Evolutionary conservation across 331 rosid species (phyloP).

Genomic region (Stylosanthes scabra): DNA sequence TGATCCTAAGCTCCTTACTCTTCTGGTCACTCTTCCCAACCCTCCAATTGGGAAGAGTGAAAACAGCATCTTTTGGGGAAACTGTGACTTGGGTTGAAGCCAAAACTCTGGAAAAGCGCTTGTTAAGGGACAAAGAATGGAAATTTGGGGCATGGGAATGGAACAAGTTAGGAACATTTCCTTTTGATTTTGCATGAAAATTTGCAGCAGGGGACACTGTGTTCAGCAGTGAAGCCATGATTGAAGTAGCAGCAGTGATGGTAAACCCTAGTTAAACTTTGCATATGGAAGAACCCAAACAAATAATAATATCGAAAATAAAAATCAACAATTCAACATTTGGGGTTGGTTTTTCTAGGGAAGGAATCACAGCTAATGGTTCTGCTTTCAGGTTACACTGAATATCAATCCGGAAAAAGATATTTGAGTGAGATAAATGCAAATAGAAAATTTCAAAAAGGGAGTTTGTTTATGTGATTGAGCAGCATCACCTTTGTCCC

Average conservation of each 20-base stretch:
- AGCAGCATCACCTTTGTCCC: constrained; percentile 26
- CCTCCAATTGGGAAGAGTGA: constrained; percentile 78
- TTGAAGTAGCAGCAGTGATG: constrained; percentile 17
- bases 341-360: constrained; percentile 31
- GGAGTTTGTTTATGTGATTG: neutral
- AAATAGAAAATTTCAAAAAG: neutral
- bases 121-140: constrained; percentile 53
- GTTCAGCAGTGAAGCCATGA: constrained; percentile 68
- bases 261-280: constrained; percentile 18
- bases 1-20: constrained; percentile 57
- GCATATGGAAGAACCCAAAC: constrained; percentile 11
- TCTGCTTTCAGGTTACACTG: neutral
- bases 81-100: constrained; percentile 63
- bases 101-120: constrained; percentile 73
- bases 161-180: constrained; percentile 55
- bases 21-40: constrained; percentile 56
- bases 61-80: constrained; percentile 70
- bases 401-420: constrained; percentile 15
- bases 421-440: constrained; percentile 16
- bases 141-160: constrained; percentile 52
- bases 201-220: constrained; percentile 53
- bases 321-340: neutral
- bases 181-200: constrained; percentile 50
- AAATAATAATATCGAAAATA: neutral
- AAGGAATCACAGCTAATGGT: constrained; percentile 27